Evolutionary conservation across 1,284 basidiomycete genomes (phyloP).

Genomic region (Rhodotorula sp.): DNA sequence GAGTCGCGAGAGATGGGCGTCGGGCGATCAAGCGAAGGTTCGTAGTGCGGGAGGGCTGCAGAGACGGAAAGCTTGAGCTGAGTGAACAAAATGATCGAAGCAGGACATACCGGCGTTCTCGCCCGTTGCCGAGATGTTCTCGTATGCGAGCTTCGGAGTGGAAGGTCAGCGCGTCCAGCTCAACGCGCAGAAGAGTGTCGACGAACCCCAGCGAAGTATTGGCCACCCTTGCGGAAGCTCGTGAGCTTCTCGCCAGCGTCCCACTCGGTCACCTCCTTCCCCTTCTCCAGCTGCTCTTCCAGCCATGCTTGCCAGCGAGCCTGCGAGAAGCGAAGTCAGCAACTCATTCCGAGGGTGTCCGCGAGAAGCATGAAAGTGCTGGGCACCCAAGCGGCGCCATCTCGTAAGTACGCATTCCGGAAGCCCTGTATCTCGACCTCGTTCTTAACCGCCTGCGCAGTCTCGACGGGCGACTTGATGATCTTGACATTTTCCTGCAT

Average conservation of each 20-base stretch:
- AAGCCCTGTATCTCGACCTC: constrained; percentile 77
- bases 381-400: constrained; percentile 82
- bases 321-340: constrained; percentile 22
- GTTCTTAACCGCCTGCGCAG: constrained; percentile 87
- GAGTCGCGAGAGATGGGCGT: constrained; percentile 70
- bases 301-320: constrained; percentile 86
- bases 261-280: constrained; percentile 79
- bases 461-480: constrained; percentile 58
- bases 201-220: constrained; percentile 62
- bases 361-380: background rate
- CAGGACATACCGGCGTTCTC: constrained; percentile 80
- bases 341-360: background rate
- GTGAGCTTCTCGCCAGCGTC: constrained; percentile 82
- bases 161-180: no score
- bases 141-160: constrained; percentile 69
- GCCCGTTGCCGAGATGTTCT: constrained; percentile 87
- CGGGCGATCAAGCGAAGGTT: constrained; percentile 69
- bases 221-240: constrained; percentile 66
- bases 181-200: constrained; percentile 54
- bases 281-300: constrained; percentile 66
- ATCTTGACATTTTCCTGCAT: constrained; percentile 18
- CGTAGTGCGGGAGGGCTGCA: constrained; percentile 86
- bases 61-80: no score
- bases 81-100: no score
- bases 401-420: constrained; percentile 78